Percentiles rank a stretch among this genome's conserved stretches.
Evolutionary conservation across 768 basidiomycete genomes (phyloP).

Genomic region (Cystofilobasidium capitatum): DNA sequence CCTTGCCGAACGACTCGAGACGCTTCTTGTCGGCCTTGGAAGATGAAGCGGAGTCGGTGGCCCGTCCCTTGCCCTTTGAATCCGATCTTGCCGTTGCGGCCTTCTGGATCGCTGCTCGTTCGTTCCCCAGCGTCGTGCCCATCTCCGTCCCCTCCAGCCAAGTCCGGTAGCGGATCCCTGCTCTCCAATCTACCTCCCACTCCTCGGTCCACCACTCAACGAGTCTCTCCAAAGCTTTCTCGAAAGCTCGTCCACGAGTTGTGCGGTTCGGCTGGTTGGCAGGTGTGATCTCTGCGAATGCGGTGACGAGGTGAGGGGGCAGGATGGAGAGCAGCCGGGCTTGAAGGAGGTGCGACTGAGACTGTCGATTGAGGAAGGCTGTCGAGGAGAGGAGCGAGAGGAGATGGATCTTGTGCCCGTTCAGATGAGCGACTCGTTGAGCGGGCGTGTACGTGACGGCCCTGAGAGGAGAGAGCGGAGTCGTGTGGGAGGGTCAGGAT

Average conservation of each 20-base stretch:
- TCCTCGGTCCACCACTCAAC: constrained; percentile 71
- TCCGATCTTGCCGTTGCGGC: constrained; percentile 25
- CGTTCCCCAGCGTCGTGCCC: not conserved
- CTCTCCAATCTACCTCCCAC: constrained; percentile 50
- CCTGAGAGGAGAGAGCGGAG: not conserved
- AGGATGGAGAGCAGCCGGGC: constrained; percentile 79
- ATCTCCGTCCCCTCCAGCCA: constrained; percentile 54
- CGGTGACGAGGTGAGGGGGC: constrained; percentile 67
- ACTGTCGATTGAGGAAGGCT: constrained; percentile 64
- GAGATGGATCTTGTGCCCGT: constrained; percentile 83
- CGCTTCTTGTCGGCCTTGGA: constrained; percentile 39
- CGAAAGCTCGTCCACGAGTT: constrained; percentile 78
- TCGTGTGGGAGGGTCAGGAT: too few relatives aligned
- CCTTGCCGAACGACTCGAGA: constrained; percentile 26
- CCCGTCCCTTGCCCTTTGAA: constrained; percentile 38
- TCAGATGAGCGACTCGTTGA: constrained; percentile 64
- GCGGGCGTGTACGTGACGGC: constrained; percentile 40
- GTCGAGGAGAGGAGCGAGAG: constrained; percentile 68
- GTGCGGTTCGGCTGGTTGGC: constrained; percentile 67
- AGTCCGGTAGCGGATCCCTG: constrained; percentile 54
- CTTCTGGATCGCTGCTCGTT: not conserved
- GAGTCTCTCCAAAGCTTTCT: constrained; percentile 63
- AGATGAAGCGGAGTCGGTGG: not conserved
- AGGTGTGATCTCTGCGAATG: constrained; percentile 72
- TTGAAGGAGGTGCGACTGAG: constrained; percentile 41